Percentiles rank a stretch among this genome's conserved stretches.
phyloP scores from a whole-genome alignment of 2,329 filamentous ascomycete species.

The Berkeleyomyces basicola region DNA sequence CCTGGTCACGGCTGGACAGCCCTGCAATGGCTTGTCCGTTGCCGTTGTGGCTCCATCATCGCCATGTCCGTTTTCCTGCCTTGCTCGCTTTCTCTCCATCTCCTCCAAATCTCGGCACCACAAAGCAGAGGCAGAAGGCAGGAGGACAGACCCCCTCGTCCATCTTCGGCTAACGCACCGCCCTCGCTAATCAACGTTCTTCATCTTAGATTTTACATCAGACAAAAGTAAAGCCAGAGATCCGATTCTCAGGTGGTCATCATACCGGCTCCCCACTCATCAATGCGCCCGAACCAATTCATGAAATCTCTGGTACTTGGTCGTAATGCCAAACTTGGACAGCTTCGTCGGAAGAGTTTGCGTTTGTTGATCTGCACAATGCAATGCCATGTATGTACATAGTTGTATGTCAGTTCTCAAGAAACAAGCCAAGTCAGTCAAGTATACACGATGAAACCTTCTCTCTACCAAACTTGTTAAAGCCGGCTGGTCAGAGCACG shows the following conservation, averaged over 20 bases:
- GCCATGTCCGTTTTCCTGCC: background rate
- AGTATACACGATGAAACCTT: too few species aligned
- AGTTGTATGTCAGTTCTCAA: too few species aligned
- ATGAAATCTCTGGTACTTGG: background rate
- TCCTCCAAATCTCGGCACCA: background rate
- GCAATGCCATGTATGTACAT: too few species aligned
- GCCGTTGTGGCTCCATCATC: background rate
- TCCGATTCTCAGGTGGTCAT: background rate
- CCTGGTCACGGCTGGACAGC: background rate
- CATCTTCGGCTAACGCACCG: background rate
- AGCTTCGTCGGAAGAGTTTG: too few species aligned
- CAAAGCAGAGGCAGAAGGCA: background rate
- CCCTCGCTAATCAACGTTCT: background rate
- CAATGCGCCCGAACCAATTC: background rate
- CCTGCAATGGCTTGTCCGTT: background rate
- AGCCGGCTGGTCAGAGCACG: too few species aligned
- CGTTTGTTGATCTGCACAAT: too few species aligned
- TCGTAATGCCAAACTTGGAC: background rate
- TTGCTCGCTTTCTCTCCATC: background rate
- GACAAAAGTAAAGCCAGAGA: background rate
- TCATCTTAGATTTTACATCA: background rate
- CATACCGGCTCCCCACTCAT: background rate
- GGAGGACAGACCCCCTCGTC: background rate
- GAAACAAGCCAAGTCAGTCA: too few species aligned
- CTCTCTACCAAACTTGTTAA: too few species aligned